phyloP scores from a whole-genome alignment of 2,329 filamentous ascomycete species.

The Endothia cerciana region DNA sequence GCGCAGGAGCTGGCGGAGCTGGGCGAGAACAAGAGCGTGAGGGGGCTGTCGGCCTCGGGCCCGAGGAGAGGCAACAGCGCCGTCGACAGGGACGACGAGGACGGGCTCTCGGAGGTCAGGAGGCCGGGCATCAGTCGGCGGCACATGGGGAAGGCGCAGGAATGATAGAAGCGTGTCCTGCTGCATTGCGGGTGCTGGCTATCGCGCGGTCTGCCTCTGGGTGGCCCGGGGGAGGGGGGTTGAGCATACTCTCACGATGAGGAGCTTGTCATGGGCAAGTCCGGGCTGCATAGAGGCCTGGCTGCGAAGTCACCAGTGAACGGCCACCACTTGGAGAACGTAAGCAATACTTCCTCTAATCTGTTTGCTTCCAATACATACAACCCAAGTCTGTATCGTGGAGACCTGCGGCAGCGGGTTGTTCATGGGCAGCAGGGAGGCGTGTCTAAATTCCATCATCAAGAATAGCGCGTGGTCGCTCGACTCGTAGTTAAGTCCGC shows the following conservation, averaged over 20 bases:
- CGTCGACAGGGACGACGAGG: slow-evolving; percentile 23
- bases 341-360: not conserved
- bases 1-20: slow-evolving; percentile 44
- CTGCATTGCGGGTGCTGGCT: not conserved
- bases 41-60: slow-evolving; percentile 18
- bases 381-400: not conserved
- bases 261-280: not conserved
- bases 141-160: slow-evolving; percentile 4
- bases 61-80: slow-evolving; percentile 30
- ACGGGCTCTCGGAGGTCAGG: slow-evolving; percentile 36
- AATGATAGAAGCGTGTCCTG: not conserved
- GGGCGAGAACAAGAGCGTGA: slow-evolving; percentile 35
- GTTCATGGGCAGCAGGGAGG: not conserved
- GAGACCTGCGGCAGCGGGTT: not conserved
- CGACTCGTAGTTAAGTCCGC: not conserved
- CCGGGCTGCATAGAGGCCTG: not conserved
- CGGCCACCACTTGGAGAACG: too few relatives aligned
- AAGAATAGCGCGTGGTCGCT: not conserved
- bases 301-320: not conserved
- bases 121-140: slow-evolving; percentile 33
- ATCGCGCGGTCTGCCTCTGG: not conserved
- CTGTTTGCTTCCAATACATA: not conserved
- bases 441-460: not conserved
- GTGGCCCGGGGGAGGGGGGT: not conserved
- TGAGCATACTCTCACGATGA: not conserved